Evolutionary conservation across 2,329 filamentous ascomycete genomes (phyloP).

Genomic region (Fusarium setosum): DNA sequence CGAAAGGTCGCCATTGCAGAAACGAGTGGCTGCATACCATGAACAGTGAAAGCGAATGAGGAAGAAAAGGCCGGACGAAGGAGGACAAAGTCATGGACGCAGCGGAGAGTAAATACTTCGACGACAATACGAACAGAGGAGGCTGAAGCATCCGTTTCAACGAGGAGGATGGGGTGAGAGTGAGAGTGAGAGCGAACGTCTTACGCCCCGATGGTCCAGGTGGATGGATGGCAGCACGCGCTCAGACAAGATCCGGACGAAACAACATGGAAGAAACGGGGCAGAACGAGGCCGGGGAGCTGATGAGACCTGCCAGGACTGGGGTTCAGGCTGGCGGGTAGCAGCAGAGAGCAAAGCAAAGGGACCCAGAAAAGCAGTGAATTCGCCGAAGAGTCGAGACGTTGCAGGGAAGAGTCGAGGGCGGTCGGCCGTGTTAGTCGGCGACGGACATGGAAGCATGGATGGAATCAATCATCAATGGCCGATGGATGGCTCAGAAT

Average conservation of each 20-base stretch:
- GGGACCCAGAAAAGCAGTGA: constrained; percentile 17
- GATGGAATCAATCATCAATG: neutral
- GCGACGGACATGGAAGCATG: neutral
- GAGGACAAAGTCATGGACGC: constrained; percentile 33
- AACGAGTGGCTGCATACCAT: constrained; percentile 62
- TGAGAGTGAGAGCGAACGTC: constrained; percentile 39
- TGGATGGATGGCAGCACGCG: constrained; percentile 33
- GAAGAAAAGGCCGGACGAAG: neutral
- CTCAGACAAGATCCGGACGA: constrained; percentile 33
- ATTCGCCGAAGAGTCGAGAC: constrained; percentile 22
- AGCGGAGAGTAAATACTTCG: constrained; percentile 41
- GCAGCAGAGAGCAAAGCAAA: constrained; percentile 6
- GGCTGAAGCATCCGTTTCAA: constrained; percentile 22
- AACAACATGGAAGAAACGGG: constrained; percentile 19
- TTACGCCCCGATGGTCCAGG: constrained; percentile 37
- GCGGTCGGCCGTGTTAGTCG: constrained; percentile 13
- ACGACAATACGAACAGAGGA: constrained; percentile 17
- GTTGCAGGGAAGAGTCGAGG: constrained; percentile 20
- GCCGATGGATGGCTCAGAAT: constrained; percentile 15
- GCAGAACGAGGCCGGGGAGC: constrained; percentile 20
- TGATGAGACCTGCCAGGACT: constrained; percentile 35
- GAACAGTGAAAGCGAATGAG: constrained; percentile 27
- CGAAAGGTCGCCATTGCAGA: constrained; percentile 68
- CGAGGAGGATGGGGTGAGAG: constrained; percentile 28
- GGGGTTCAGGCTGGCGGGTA: constrained; percentile 13